Base-by-base conservation (phyloP, 108 stramenopile genomes). In the Cyclotella cryptica region DNA sequence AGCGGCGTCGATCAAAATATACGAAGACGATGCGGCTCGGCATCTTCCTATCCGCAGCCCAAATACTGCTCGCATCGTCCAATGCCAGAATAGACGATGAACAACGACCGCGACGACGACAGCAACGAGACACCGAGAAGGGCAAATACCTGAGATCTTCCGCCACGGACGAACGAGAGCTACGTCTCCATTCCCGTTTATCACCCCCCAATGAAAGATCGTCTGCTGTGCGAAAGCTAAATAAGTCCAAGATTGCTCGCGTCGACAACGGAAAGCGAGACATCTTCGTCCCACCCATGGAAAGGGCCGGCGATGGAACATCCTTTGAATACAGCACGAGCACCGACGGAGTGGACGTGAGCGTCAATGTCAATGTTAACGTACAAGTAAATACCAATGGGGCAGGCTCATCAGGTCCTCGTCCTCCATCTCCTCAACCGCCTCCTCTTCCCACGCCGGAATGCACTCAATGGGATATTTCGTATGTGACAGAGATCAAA, bases 401-500 rank as follows among this genome's bases (percentile, higher is more conserved):
- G 49, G 49, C 64, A 26, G 41, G n/a, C 22, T 17, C 11, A 1
- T 24, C n/a, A 1, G 22, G n/a, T 24, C 24, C 55, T 24, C 19
- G 12, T 24, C 22, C 55, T 22, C 24, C 60, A 7, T 11, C n/a
- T 1, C 18, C n/a, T n/a, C n/a, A n/a, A 49, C 3, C 60, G 12
- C 12, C 60, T 1, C 35, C 60, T 0, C 0, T 17, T 2, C 24
- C 64, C 21, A 19, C 43, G 3, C 19, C 41, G 3, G 44, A 65
- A 65, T 65, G 64, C 24, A 44, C 13, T 15, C 10, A 45, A 45
- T 65, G 64, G 64, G 64, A 65, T 45, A 45, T 65, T 21, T 65
- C 64, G 0, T 65, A 65, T 13, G 64, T 44, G 0, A 65, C 64
- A 3, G 64, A 65, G 6, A 44, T 44, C 11, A 46, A 65, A 21